Evolutionary conservation across 129 eudicot genomes (phyloP).

Genomic region (Oenanthe sinensis): DNA sequence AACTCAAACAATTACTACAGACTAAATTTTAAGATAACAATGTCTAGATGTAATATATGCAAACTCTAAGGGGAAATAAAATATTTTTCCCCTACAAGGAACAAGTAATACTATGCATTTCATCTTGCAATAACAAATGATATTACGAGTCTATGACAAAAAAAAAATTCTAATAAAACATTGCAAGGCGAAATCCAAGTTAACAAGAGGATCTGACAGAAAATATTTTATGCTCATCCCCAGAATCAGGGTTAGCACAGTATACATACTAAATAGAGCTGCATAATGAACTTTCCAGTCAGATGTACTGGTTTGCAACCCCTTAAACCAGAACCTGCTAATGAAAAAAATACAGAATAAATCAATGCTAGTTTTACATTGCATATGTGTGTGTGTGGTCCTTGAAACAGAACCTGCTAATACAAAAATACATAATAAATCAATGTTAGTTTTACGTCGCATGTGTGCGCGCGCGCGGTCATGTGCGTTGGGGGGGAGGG

Average conservation of each 20-base stretch:
- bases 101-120: no score
- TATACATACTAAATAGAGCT: not conserved
- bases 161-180: not conserved
- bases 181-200: not conserved
- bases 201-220: not conserved
- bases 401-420: not conserved
- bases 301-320: not conserved
- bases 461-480: not conserved
- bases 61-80: no score
- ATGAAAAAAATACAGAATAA: not conserved
- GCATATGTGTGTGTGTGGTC: not conserved
- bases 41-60: no score
- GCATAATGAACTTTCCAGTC: not conserved
- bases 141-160: not conserved
- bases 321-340: slow-evolving; percentile 1
- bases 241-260: not conserved
- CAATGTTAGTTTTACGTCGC: not conserved
- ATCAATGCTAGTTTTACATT: not conserved
- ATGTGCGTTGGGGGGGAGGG: no score
- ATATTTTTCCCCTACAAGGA: no score
- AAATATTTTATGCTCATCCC: slow-evolving; percentile 1
- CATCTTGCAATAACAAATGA: not conserved
- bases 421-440: not conserved
- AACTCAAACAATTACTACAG: no score
- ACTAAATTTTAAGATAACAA: no score